Evolutionary conservation across 345 rosid species (phyloP).

Genomic region (Cochlearia excelsa): DNA sequence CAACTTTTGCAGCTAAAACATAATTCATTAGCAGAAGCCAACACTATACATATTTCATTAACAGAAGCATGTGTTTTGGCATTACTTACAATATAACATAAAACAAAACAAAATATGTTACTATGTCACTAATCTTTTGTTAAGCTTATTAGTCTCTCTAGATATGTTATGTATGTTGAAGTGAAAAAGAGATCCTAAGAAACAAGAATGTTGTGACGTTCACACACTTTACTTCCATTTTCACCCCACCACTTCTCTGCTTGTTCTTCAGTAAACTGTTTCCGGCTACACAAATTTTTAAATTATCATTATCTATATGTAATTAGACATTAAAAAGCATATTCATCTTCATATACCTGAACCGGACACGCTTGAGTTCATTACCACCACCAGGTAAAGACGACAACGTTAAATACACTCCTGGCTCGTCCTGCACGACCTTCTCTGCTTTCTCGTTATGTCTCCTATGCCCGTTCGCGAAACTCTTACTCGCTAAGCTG

Average conservation of each 20-base stretch:
- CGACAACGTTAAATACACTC: slow-evolving; percentile 65
- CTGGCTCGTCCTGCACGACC: slow-evolving; percentile 75
- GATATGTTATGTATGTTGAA: not conserved
- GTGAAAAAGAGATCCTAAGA: slow-evolving; percentile 21
- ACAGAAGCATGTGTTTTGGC: no score
- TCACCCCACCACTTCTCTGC: slow-evolving; percentile 96
- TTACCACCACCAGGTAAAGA: slow-evolving; percentile 59
- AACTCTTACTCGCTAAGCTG: slow-evolving; percentile 35
- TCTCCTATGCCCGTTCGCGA: slow-evolving; percentile 44
- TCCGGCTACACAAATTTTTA: slow-evolving; percentile 66
- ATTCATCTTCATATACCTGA: slow-evolving; percentile 53
- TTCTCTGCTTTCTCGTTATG: slow-evolving; percentile 51
- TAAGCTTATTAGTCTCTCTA: slow-evolving; percentile 1
- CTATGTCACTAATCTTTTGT: no score
- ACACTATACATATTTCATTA: no score
- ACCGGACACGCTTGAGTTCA: slow-evolving; percentile 80
- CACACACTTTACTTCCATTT: slow-evolving; percentile 56
- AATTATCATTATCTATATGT: no score
- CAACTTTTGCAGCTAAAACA: no score
- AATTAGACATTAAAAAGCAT: no score
- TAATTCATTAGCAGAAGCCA: no score
- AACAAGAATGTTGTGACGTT: slow-evolving; percentile 49
- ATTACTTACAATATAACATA: no score
- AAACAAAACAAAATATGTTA: no score
- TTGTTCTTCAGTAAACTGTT: slow-evolving; percentile 64